Base-by-base conservation (phyloP, 139 green algal species). In the Chlamydomonas incerta region DNA sequence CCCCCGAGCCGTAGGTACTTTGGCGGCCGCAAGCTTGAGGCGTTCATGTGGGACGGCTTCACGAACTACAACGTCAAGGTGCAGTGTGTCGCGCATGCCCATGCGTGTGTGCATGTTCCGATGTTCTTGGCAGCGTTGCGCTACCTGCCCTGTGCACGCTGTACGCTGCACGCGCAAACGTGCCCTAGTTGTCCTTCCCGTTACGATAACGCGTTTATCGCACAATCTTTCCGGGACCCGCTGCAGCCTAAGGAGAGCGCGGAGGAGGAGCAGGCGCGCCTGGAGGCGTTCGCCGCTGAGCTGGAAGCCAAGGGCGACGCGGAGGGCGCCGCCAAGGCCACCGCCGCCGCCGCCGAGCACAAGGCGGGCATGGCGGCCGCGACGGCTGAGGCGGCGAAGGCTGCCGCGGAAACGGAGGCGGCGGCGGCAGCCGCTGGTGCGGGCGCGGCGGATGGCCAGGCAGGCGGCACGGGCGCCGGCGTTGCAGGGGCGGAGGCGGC, bases 1-100 rank as follows among this genome's bases (percentile, higher is more conserved):
- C 9, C 35, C 20, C 41, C 71, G 26, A 0, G 23, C 21, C 29
- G 14, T 74, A 88, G 87, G 20, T 99, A 94, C 81, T 99, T 99
- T 89, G 97, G 88, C 3, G 96, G 97, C 9, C 88, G 91, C 18
- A 89, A 95, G 81, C 66, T 99, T 23, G 82, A 62, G 58, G 97
- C 97, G 0, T 55, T 74, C 55, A 92, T 97, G 88, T 98, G 95
- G 91, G 96, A 99, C 70, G 97, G 97, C 35, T 72, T 95, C 47
- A 95, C 94, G 37, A 98, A 97, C 46, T 98, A 95, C 85, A 90
- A 96, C 71, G 81, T 95, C 68, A 90, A 85, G 79, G 79, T 85
- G 67, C n/a, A n/a, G n/a, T n/a, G n/a, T n/a, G n/a, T n/a, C n/a
- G n/a, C n/a, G n/a, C n/a, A n/a, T n/a, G n/a, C n/a, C n/a, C n/a